Evolutionary conservation across 225 moss, liverwort and hornwort species (phyloP).

Genomic region (Polytrichum commune): DNA sequence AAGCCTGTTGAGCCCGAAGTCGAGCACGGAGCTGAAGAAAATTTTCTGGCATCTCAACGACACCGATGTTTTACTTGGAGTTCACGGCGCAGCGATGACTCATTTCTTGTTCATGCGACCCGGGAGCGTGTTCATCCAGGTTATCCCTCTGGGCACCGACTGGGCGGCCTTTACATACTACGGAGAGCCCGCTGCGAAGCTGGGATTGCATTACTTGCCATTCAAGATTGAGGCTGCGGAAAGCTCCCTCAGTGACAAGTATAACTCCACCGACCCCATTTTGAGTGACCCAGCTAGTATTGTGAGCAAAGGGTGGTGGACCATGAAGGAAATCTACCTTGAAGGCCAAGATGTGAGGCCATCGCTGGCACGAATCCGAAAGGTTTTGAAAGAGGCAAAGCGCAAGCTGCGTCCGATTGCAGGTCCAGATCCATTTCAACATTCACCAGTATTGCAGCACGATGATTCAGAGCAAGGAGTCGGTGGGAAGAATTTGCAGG

Average conservation of each 20-base stretch:
- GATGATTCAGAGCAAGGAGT: no score
- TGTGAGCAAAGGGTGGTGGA: constrained; percentile 50
- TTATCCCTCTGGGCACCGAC: constrained; percentile 69
- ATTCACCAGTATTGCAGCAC: no score
- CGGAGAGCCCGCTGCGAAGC: constrained; percentile 58
- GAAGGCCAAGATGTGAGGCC: constrained; percentile 60
- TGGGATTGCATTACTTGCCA: constrained; percentile 60
- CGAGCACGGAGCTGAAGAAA: constrained; percentile 51
- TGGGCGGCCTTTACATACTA: constrained; percentile 70
- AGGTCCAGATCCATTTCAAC: no score
- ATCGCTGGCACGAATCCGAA: constrained; percentile 30
- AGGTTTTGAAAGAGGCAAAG: constrained; percentile 33
- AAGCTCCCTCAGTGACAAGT: constrained; percentile 57
- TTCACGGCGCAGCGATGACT: constrained; percentile 82
- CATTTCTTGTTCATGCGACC: constrained; percentile 82
- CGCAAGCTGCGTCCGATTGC: constrained; percentile 4
- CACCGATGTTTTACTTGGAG: constrained; percentile 70
- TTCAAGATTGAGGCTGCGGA: constrained; percentile 52
- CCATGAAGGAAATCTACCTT: constrained; percentile 69
- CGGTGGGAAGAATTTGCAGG: no score
- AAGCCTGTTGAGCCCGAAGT: constrained; percentile 49
- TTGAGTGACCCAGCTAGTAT: constrained; percentile 46
- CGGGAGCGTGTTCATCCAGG: constrained; percentile 63
- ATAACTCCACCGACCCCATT: constrained; percentile 53
- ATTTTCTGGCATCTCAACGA: constrained; percentile 56